Evolutionary conservation across 176 grass and related monocot genomes (phyloP).

Genomic region (Metroxylon sagu): DNA sequence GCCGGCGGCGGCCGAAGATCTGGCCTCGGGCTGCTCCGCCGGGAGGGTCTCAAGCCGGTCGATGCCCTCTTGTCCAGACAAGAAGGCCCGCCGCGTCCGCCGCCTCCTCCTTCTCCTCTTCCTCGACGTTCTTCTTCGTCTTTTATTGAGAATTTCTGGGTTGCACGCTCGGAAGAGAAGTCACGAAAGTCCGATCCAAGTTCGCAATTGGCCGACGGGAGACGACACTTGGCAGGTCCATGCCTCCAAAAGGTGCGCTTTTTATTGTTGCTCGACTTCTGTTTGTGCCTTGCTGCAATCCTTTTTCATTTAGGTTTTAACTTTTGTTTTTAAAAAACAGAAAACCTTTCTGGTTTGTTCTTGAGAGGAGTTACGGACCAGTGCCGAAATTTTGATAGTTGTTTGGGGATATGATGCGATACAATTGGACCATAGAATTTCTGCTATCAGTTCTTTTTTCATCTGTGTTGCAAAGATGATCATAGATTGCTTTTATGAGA

Average conservation of each 20-base stretch:
- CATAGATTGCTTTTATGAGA: too few relatives aligned
- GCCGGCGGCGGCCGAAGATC: background rate
- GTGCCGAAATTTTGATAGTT: background rate
- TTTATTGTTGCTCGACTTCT: background rate
- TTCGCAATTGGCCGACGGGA: background rate
- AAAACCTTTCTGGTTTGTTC: background rate
- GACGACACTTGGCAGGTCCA: background rate
- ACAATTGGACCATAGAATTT: too few relatives aligned
- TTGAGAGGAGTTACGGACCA: background rate
- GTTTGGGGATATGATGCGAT: too few relatives aligned
- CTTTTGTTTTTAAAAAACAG: background rate
- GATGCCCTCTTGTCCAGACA: conserved; percentile 16
- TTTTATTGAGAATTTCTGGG: conserved; percentile 1
- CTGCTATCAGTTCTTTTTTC: too few relatives aligned
- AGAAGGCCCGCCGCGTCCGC: background rate
- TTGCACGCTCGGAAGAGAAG: background rate
- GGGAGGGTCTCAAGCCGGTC: too few relatives aligned
- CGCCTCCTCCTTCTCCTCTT: background rate
- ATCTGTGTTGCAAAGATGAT: too few relatives aligned
- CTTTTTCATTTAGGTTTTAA: background rate
- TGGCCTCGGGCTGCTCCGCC: background rate
- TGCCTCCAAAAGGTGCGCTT: conserved; percentile 26
- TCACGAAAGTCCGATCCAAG: background rate
- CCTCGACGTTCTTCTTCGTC: conserved; percentile 1
- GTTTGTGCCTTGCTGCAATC: background rate